Evolutionary conservation across 345 rosid genomes (phyloP).

Genomic region (Diplotaxis tenuifolia): DNA sequence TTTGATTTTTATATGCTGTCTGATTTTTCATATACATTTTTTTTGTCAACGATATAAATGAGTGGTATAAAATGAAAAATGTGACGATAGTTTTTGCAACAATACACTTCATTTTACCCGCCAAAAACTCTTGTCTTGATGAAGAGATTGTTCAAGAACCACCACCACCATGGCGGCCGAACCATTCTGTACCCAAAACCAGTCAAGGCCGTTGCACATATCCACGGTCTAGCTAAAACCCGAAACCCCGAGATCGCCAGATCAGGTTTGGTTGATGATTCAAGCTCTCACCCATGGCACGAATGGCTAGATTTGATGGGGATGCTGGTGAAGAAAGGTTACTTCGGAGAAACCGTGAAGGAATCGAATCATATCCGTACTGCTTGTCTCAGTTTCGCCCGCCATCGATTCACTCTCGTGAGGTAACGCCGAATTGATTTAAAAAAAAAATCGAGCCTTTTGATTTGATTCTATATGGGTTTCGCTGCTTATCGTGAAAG

Average conservation of each 20-base stretch:
- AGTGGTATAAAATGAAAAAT: too few relatives aligned
- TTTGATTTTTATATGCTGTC: too few relatives aligned
- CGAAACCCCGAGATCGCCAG: conserved; percentile 24
- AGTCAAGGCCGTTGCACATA: conserved; percentile 26
- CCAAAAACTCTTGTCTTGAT: conserved; percentile 17
- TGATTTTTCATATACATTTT: too few relatives aligned
- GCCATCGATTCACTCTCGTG: conserved; percentile 59
- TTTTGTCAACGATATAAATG: too few relatives aligned
- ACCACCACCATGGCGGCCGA: background rate
- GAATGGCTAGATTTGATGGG: conserved; percentile 80
- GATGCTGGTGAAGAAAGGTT: conserved; percentile 52
- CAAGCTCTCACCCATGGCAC: conserved; percentile 72
- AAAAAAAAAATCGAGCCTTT: background rate
- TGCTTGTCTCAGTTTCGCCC: conserved; percentile 75
- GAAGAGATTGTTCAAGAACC: conserved; percentile 39
- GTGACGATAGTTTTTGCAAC: background rate
- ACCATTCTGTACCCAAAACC: conserved; percentile 15
- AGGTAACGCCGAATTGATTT: conserved; percentile 47
- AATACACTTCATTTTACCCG: background rate
- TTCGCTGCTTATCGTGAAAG: background rate
- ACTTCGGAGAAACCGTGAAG: conserved; percentile 47
- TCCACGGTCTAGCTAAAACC: conserved; percentile 34
- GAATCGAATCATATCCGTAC: conserved; percentile 65
- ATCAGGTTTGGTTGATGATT: conserved; percentile 26
- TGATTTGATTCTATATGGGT: background rate